phyloP scores from a whole-genome alignment of 2,329 filamentous ascomycete genomes.

The Trichoderma sp. region DNA sequence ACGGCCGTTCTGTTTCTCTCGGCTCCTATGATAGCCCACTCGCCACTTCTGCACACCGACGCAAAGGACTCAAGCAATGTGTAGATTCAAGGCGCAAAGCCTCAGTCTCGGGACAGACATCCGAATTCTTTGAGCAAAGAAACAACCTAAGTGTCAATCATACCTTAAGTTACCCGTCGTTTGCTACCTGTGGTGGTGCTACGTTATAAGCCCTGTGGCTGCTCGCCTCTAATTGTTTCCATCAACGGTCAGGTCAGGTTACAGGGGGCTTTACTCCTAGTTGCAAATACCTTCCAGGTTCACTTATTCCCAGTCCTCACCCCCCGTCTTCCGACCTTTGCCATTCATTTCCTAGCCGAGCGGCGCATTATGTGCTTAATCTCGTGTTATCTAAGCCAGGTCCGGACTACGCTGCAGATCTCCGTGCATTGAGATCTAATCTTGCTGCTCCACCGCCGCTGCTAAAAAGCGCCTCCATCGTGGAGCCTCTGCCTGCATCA shows the following conservation, averaged over 20 bases:
- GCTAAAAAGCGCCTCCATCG: not conserved
- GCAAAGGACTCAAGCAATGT: not conserved
- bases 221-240: not conserved
- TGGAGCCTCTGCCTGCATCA: not conserved
- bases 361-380: not conserved
- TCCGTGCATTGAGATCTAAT: slow-evolving; percentile 11
- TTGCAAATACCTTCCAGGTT: not conserved
- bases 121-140: not conserved
- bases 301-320: not conserved
- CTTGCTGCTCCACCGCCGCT: slow-evolving; percentile 6
- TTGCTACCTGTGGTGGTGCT: slow-evolving; percentile 7
- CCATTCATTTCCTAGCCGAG: not conserved
- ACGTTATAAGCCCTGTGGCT: not conserved
- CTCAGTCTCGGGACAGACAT: not conserved
- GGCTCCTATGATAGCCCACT: not conserved
- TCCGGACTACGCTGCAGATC: not conserved
- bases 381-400: not conserved
- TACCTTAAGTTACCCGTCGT: not conserved
- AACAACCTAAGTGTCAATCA: not conserved
- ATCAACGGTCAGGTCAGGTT: not conserved
- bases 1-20: not conserved
- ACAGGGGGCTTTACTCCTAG: not conserved
- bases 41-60: not conserved
- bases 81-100: not conserved
- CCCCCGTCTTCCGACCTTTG: not conserved